phyloP scores from a whole-genome alignment of 192 early-diverging fungal genomes.

The Gigaspora rosea region DNA sequence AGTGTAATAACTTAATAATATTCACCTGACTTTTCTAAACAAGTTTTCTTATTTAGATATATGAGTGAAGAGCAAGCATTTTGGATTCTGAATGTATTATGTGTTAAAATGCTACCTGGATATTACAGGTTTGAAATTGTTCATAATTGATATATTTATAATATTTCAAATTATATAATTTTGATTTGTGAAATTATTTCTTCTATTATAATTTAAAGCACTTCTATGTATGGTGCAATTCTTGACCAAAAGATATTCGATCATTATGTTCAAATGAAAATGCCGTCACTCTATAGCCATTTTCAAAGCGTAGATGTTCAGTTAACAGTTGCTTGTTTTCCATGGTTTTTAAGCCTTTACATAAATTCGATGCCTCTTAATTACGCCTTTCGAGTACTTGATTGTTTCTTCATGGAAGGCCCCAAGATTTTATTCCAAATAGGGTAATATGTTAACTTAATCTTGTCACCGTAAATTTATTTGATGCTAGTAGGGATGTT shows the following conservation, averaged over 20 bases:
- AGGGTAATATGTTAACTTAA: conserved; percentile 51
- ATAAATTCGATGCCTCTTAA: conserved; percentile 95
- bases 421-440: conserved; percentile 96
- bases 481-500: no score
- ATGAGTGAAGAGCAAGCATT: conserved; percentile 98
- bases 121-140: conserved; percentile 70
- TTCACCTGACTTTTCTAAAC: neutral
- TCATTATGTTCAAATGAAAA: conserved; percentile 80
- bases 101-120: conserved; percentile 87
- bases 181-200: conserved; percentile 1
- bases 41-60: conserved; percentile 49
- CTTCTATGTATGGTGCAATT: conserved; percentile 97
- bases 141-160: no score
- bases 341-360: conserved; percentile 97
- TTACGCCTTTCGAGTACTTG: conserved; percentile 85
- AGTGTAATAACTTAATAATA: conserved; percentile 17
- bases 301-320: conserved; percentile 90
- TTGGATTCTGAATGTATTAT: conserved; percentile 89
- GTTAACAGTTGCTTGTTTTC: conserved; percentile 93
- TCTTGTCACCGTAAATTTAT: no score
- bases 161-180: neutral
- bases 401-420: conserved; percentile 98
- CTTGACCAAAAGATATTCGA: conserved; percentile 97
- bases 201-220: conserved; percentile 48
- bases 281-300: conserved; percentile 86